Base-by-base conservation (phyloP, 2,329 filamentous ascomycete genomes). In the Colletotrichum lupini region DNA sequence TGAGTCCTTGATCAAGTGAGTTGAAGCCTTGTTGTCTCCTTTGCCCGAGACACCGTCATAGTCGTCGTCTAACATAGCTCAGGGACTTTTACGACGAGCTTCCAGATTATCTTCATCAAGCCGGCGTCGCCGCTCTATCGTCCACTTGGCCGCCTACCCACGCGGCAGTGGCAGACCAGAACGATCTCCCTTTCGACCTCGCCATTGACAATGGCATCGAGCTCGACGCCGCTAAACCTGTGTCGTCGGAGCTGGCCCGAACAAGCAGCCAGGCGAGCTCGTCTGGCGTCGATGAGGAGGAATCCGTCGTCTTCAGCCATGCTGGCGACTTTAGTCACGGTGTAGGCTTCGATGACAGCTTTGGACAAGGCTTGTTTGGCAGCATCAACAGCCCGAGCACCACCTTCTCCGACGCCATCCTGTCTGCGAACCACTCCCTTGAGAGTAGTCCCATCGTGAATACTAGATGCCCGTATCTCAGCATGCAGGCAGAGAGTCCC, bases 181-280 rank as follows among this genome's bases (percentile, higher is more conserved):
- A 30, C 52, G 65, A 72, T 5, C 42, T 72, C 24, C 42, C 69
- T 5, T 59, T 72, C 55, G 66, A 72, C 30, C 58, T 63, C 2
- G 58, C 19, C 37, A 59, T 72, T n/a, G 66, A 32, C 4, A 62
- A 69, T 46, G 69, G 42, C 12, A 24, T 63, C 53, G 58, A 57
- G 11, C n/a, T 59, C n/a, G 58, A 55, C 16, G 19, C 26, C 1
- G 37, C 65, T 5, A 60, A 32, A 19, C 65, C 58, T 7, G n/a
- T 19, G 1, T 59, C 58, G 1, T 62, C 24, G 30, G 65, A 42
- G 1, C 59, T 68, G 19, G 37, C 64, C 22, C 49, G 37, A 1
- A 68, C 57, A 6, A 62, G 59, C 28, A 72, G 69, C 14, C 69
- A 63, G 14, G 69, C 69, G 28, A 73, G 70, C 55, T 73, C 70